Evolutionary conservation across 2,329 filamentous ascomycete genomes (phyloP).

Genomic region (Chrysoporthe puriensis): DNA sequence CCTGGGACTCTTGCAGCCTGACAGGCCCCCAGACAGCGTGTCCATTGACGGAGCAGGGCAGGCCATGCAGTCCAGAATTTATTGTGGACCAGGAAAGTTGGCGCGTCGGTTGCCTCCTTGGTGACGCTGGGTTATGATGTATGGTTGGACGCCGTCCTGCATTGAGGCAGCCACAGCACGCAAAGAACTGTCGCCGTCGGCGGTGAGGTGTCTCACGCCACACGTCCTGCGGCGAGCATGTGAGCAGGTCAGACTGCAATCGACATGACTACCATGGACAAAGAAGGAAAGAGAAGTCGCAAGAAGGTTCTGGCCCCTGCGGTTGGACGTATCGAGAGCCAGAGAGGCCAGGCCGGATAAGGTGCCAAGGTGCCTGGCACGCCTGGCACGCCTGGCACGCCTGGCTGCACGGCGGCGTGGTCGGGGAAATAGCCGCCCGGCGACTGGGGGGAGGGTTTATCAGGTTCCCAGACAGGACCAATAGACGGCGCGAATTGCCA

Average conservation of each 20-base stretch:
- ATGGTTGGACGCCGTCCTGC: conserved; percentile 4
- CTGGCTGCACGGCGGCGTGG: neutral
- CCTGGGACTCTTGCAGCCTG: conserved; percentile 12
- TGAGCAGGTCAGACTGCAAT: conserved; percentile 11
- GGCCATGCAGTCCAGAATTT: neutral
- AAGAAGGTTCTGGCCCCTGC: conserved; percentile 19
- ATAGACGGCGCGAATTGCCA: neutral
- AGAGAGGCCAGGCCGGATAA: neutral
- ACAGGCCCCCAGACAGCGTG: conserved; percentile 13
- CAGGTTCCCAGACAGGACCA: conserved; percentile 11
- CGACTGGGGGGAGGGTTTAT: neutral
- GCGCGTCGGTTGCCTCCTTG: conserved; percentile 7
- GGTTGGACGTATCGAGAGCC: conserved; percentile 7
- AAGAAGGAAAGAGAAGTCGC: conserved; percentile 21
- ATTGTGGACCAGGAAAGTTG: conserved; percentile 13
- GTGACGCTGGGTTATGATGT: conserved; percentile 12
- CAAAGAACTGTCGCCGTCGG: neutral
- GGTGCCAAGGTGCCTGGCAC: too few species aligned
- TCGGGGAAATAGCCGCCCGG: neutral
- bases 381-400: too few species aligned
- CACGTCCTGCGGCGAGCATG: conserved; percentile 12
- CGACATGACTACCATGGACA: neutral
- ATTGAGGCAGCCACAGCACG: conserved; percentile 16
- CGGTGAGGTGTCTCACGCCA: conserved; percentile 8
- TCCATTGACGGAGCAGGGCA: conserved; percentile 1